phyloP scores from a whole-genome alignment of 2,329 filamentous ascomycete species.

The Fusarium scirpi region DNA sequence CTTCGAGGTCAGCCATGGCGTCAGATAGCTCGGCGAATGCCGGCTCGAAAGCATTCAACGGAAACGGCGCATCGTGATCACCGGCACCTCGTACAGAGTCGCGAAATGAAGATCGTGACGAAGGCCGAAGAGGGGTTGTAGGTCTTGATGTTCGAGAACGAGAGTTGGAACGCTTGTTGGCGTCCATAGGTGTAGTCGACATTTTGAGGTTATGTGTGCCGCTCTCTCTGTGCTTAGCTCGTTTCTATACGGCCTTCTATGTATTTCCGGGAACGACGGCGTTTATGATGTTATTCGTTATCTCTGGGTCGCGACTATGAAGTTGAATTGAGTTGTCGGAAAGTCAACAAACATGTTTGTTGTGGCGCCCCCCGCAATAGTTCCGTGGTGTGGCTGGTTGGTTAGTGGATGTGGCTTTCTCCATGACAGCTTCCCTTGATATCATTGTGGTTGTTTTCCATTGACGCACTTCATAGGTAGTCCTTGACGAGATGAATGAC shows the following conservation, averaged over 20 bases:
- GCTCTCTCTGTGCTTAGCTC: neutral
- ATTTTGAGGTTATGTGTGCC: slow-evolving; percentile 21
- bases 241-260: neutral
- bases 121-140: slow-evolving; percentile 90
- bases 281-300: neutral
- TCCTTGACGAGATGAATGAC: neutral
- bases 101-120: slow-evolving; percentile 88
- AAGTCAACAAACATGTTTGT: slow-evolving; percentile 37
- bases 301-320: slow-evolving; percentile 11
- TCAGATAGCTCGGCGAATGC: slow-evolving; percentile 94
- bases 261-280: neutral
- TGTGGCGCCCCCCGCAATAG: slow-evolving; percentile 35
- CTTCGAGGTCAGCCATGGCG: slow-evolving; percentile 93
- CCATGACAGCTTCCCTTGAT: slow-evolving; percentile 1
- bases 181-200: slow-evolving; percentile 47
- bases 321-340: slow-evolving; percentile 13
- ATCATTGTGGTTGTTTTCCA: slow-evolving; percentile 3
- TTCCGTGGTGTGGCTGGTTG: slow-evolving; percentile 22
- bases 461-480: neutral
- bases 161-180: slow-evolving; percentile 65
- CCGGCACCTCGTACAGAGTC: slow-evolving; percentile 73
- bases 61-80: slow-evolving; percentile 67
- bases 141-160: slow-evolving; percentile 78
- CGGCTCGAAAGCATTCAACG: slow-evolving; percentile 86
- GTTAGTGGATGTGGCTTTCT: slow-evolving; percentile 22